These are phyloP conservation scores for Sphagnum contortum DNA, from an alignment of 225 moss, liverwort and hornwort species.

Conservation along the genomic window DNA sequence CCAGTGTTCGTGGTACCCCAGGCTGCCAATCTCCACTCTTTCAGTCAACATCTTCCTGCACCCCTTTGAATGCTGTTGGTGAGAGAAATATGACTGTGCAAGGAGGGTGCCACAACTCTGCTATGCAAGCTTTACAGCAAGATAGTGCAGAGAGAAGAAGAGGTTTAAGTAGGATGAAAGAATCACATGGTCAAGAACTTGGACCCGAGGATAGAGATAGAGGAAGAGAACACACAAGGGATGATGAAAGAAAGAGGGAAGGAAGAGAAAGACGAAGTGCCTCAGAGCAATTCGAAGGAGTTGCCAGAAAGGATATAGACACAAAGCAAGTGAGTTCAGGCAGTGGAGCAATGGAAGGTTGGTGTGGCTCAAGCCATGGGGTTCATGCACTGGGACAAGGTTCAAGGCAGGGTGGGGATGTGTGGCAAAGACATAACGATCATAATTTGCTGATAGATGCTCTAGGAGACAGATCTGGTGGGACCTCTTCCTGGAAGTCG, in stretches of 20 bases:
- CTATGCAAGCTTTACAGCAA: conserved; percentile 5
- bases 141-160: conserved; percentile 5
- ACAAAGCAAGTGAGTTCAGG: conserved; percentile 7
- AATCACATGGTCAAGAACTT: background rate
- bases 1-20: conserved; percentile 5
- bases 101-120: background rate
- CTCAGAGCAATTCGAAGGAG: conserved; percentile 2
- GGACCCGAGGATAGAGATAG: conserved; percentile 11
- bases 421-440: conserved; percentile 1
- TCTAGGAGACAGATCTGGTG: conserved; percentile 20
- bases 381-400: background rate
- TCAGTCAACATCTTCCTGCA: background rate
- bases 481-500: conserved; percentile 20
- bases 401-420: conserved; percentile 6
- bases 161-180: conserved; percentile 6
- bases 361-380: conserved; percentile 1
- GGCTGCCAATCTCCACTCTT: background rate
- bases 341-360: background rate
- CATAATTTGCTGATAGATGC: conserved; percentile 7
- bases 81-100: background rate
- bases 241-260: conserved; percentile 5
- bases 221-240: conserved; percentile 7
- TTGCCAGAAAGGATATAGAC: conserved; percentile 2
- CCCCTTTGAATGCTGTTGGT: background rate
- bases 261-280: conserved; percentile 4